Evolutionary conservation across 1,284 basidiomycete species (phyloP), one percentile per base, ranked within the genome.

Genomic region (Prillingera fragicola): DNA sequence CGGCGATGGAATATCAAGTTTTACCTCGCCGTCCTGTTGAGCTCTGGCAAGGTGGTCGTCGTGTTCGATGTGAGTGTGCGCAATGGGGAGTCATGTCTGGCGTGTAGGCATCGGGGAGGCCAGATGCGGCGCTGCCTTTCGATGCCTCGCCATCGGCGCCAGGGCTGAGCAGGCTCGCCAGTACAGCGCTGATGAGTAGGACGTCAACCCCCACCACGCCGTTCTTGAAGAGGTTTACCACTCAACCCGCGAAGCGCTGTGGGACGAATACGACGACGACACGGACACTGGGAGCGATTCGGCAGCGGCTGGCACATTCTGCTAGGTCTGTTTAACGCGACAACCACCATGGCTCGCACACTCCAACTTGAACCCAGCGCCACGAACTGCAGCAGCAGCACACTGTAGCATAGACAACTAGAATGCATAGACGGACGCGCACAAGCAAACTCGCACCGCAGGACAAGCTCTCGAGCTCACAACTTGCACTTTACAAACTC

Each of bases 161-260:
- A n/a, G n/a, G n/a, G n/a, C n/a, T n/a, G n/a, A n/a, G n/a, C n/a
- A n/a, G n/a, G n/a, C n/a, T 18, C 9, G 9, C 10, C 10, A 18
- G 33, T 18, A 10, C 13, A 34, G 10, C 42, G 19, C 21, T 13
- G 38, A 29, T 15, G 2, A 22, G 14, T 48, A 67, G 65, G 24
- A 37, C 8, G 43, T 61, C 3, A 42, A 54, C 24, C 62, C 65
- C 1, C 48, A 38, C 1, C 47, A 56, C 19, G 53, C 52, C 2
- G 57, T 63, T 6, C 47, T 69, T 12, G 35, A 34, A 10, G 57
- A 65, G 45, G 57, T 67, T 1, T 66, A 66, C 43, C 63, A 66
- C 35, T 51, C 52, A 5, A 26, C 63, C 3, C 45, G 62, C 17
- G 61, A 66, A 43, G 47, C 44, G 21, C 41, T 66, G 37, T 65